A percentile compares a stretch with the other conserved stretches of the same genome.
Evolutionary conservation across 2,329 filamentous ascomycete genomes (phyloP).

Genomic region (Pseudocercospora musae): DNA sequence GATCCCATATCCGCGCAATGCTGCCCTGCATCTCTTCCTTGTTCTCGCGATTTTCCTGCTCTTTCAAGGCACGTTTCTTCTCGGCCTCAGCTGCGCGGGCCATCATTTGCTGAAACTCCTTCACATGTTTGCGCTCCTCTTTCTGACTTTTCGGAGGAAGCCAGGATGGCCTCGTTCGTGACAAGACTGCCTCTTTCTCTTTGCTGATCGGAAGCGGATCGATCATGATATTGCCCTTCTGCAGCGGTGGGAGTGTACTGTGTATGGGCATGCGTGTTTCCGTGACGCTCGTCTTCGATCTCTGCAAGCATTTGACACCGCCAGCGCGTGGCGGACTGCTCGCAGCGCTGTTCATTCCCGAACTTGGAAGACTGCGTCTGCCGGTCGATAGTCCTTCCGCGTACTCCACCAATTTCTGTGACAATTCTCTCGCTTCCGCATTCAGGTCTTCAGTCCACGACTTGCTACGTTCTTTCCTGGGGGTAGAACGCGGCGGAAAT

Average conservation of each 20-base stretch:
- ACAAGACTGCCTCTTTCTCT: slow-evolving; percentile 80
- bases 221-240: slow-evolving; percentile 75
- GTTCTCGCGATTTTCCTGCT: slow-evolving; percentile 51
- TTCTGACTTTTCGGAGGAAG: slow-evolving; percentile 81
- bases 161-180: slow-evolving; percentile 75
- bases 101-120: slow-evolving; percentile 83
- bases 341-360: slow-evolving; percentile 19
- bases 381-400: slow-evolving; percentile 47
- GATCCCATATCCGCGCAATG: slow-evolving; percentile 65
- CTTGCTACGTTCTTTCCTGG: slow-evolving; percentile 48
- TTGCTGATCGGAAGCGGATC: slow-evolving; percentile 80
- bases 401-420: slow-evolving; percentile 76
- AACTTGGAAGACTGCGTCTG: slow-evolving; percentile 47
- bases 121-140: slow-evolving; percentile 86
- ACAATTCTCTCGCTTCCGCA: slow-evolving; percentile 69
- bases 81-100: slow-evolving; percentile 57
- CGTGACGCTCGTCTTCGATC: slow-evolving; percentile 35
- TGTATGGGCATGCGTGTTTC: slow-evolving; percentile 48
- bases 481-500: slow-evolving; percentile 28
- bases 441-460: slow-evolving; percentile 74
- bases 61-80: slow-evolving; percentile 48
- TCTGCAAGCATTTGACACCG: slow-evolving; percentile 18
- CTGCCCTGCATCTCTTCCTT: slow-evolving; percentile 51
- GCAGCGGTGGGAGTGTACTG: slow-evolving; percentile 49
- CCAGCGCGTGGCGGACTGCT: slow-evolving; percentile 39